Evolutionary conservation across 2,329 filamentous ascomycete genomes (phyloP).

Genomic region (Colletotrichum cereale): DNA sequence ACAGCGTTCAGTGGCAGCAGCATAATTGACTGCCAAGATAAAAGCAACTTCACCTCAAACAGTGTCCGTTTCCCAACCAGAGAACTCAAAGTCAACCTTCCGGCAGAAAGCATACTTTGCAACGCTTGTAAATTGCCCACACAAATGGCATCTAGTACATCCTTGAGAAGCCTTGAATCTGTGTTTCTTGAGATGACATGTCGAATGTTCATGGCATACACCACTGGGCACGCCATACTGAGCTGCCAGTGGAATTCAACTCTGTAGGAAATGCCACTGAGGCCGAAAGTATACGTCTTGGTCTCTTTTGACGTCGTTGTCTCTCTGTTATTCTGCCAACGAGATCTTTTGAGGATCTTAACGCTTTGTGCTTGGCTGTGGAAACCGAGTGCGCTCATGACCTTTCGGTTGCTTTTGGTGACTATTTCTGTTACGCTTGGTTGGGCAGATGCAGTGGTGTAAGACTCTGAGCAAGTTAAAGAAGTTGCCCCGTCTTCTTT

Average conservation of each 20-base stretch:
- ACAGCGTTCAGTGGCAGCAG: too few relatives aligned
- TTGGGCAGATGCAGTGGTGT: neutral
- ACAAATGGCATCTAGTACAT: neutral
- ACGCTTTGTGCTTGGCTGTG: neutral
- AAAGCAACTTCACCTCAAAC: neutral
- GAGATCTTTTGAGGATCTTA: neutral
- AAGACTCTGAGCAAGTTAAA: too few relatives aligned
- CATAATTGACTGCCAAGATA: too few relatives aligned
- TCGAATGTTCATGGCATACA: neutral
- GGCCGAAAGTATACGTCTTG: slow-evolving; percentile 6
- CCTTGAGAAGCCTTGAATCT: neutral
- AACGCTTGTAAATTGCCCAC: neutral
- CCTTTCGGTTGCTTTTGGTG: neutral
- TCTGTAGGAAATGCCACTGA: neutral
- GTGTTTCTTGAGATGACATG: neutral
- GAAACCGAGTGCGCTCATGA: neutral
- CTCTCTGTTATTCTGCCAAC: neutral
- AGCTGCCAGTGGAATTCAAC: neutral
- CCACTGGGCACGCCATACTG: neutral
- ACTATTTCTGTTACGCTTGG: neutral
- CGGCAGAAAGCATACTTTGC: neutral
- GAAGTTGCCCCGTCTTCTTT: neutral
- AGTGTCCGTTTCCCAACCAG: neutral
- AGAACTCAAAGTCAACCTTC: neutral
- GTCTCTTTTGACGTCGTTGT: neutral